These are phyloP conservation scores for Vigna unguiculata DNA, from an alignment of 306 rosid genomes.

Conservation along the genomic window DNA sequence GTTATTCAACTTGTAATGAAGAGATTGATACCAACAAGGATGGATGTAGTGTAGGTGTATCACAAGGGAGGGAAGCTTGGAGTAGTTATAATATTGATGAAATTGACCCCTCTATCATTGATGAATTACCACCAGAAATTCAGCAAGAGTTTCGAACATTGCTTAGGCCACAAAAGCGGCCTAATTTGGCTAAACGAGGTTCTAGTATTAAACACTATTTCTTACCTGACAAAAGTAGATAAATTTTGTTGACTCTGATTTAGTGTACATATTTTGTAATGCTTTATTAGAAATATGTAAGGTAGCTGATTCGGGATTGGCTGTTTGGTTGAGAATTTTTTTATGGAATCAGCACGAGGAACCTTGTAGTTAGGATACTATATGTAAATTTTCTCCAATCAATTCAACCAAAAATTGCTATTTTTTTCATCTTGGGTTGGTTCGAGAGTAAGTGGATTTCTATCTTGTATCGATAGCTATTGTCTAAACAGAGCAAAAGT, in stretches of 20 bases:
- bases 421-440: too few relatives aligned
- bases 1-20: slow-evolving; percentile 43
- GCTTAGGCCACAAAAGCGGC: slow-evolving; percentile 78
- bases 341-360: background rate
- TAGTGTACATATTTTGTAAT: slow-evolving; percentile 22
- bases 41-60: slow-evolving; percentile 31
- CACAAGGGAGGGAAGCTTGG: slow-evolving; percentile 66
- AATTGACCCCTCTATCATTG: slow-evolving; percentile 76
- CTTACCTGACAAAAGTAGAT: slow-evolving; percentile 60
- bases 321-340: slow-evolving; percentile 27
- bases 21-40: slow-evolving; percentile 37
- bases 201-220: slow-evolving; percentile 78
- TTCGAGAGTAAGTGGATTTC: too few relatives aligned
- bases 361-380: background rate
- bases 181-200: slow-evolving; percentile 63
- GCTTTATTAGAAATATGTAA: background rate
- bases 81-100: slow-evolving; percentile 71
- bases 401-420: background rate
- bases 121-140: slow-evolving; percentile 88
- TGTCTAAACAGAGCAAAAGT: too few relatives aligned
- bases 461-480: too few relatives aligned
- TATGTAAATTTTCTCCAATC: slow-evolving; percentile 34
- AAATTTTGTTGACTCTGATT: slow-evolving; percentile 18
- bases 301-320: slow-evolving; percentile 30
- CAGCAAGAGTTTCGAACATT: slow-evolving; percentile 71